Evolutionary conservation across 2,329 filamentous ascomycete species (phyloP), one percentile per base, ranked within the genome.

Genomic region (Ceratocystis huliohia): DNA sequence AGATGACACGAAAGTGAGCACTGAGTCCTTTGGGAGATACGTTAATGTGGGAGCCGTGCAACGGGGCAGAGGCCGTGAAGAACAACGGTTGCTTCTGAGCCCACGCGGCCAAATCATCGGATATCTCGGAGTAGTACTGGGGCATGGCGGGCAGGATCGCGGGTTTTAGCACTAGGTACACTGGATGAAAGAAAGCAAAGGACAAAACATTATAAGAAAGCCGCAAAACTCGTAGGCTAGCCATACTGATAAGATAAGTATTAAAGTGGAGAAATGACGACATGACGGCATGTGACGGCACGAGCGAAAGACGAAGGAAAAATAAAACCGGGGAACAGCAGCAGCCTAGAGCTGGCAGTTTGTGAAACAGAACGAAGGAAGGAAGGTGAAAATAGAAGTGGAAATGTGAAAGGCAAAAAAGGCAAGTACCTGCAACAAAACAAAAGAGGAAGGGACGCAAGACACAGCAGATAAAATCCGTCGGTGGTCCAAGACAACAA

Each of bases 11-110:
- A 71, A 89, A 84, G 33, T 85, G 85, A n/a, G 80, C 76, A 0
- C 83, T 78, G 25, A 87, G 80, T 62, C 88, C 88, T 74, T 92
- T 91, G 62, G 89, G 87, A 0, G 88, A 91, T 66, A 91, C 76
- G 72, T 92, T 92, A 77, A 92, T 79, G 76, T 92, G 88, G 1
- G 77, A 75, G 22, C 83, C 85, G n/a, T 80, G 79, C 30, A 84
- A 80, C 0, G 88, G 87, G 0, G 88, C 87, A 15, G 86, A 88
- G 50, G 84, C 86, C 10, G 88, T 86, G 78, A 88, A 91, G 80
- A 91, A 91, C 71, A 92, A 77, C 66, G 85, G 82, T 71, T 92
- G 88, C 10, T 78, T 74, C 61, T 85, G 78, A 63, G 85, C 82
- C 86, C 88, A 91, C 50, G 78, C 75, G 66, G 79, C 77, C 44